These are phyloP conservation scores for Fraxinus latifolia DNA, from an alignment of 305 asterid genomes.

Conservation along the genomic window DNA sequence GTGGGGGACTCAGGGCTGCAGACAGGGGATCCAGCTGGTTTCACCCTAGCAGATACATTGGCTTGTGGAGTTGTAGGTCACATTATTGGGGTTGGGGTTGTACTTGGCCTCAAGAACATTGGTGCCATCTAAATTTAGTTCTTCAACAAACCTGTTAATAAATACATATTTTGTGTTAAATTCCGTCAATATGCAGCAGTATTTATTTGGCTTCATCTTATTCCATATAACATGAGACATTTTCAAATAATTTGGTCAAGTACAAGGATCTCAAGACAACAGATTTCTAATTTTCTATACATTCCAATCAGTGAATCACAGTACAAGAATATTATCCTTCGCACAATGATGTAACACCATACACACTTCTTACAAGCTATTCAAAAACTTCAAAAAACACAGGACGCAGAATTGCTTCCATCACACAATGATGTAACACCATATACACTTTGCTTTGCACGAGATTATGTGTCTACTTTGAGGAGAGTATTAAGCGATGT, in stretches of 20 bases:
- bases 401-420: not conserved
- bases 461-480: slow-evolving; percentile 59
- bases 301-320: not conserved
- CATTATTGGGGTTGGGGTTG: slow-evolving; percentile 92
- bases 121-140: slow-evolving; percentile 45
- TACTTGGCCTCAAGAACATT: slow-evolving; percentile 79
- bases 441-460: slow-evolving; percentile 12
- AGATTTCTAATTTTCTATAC: slow-evolving; percentile 10
- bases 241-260: not conserved
- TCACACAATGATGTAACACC: not conserved
- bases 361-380: not conserved
- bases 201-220: not conserved
- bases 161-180: not conserved
- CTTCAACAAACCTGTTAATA: not conserved
- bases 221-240: not conserved
- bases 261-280: not conserved
- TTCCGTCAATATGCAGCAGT: not conserved
- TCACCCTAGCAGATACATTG: slow-evolving; percentile 87
- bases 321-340: not conserved
- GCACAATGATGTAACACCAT: not conserved
- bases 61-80: slow-evolving; percentile 87
- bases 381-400: slow-evolving; percentile 4
- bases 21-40: slow-evolving; percentile 95
- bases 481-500: slow-evolving; percentile 91
- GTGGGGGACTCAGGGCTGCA: slow-evolving; percentile 83